These are phyloP conservation scores for Lactifluus subvellereus DNA, from an alignment of 768 basidiomycete species.

Conservation along the genomic window DNA sequence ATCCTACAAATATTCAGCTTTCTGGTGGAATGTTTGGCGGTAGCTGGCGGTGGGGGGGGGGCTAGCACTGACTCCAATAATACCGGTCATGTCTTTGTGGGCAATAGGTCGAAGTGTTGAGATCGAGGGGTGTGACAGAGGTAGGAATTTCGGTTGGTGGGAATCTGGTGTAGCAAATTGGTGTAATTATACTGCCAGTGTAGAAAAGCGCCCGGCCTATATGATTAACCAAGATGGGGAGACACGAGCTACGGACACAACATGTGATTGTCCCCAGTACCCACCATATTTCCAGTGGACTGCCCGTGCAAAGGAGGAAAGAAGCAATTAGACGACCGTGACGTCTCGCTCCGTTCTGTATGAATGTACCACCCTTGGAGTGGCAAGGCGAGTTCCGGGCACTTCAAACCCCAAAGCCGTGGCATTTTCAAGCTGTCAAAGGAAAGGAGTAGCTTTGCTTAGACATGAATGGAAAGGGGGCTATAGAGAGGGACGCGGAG, in stretches of 20 bases:
- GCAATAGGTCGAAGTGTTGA: background rate
- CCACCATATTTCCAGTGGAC: background rate
- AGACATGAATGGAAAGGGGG: background rate
- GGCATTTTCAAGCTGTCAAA: too few relatives aligned
- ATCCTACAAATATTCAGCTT: background rate
- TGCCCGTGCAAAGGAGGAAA: background rate
- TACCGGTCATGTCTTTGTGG: background rate
- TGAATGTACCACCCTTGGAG: too few relatives aligned
- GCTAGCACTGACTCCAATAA: constrained; percentile 2
- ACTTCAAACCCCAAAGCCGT: background rate
- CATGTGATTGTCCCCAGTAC: constrained; percentile 11
- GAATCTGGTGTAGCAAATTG: background rate
- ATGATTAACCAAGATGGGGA: background rate
- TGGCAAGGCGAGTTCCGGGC: background rate
- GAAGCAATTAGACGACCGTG: background rate
- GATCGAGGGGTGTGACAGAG: background rate
- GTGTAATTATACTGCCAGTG: constrained; percentile 3
- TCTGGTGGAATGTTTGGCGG: background rate
- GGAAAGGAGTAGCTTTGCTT: too few relatives aligned
- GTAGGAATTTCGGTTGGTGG: background rate
- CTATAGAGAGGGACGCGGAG: too few relatives aligned
- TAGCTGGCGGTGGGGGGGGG: too few relatives aligned
- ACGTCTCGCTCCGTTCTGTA: background rate
- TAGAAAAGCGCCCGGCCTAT: background rate
- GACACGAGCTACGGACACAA: background rate